Base-by-base conservation (phyloP, 2,329 filamentous ascomycete species). In the Apiospora malaysiana region DNA sequence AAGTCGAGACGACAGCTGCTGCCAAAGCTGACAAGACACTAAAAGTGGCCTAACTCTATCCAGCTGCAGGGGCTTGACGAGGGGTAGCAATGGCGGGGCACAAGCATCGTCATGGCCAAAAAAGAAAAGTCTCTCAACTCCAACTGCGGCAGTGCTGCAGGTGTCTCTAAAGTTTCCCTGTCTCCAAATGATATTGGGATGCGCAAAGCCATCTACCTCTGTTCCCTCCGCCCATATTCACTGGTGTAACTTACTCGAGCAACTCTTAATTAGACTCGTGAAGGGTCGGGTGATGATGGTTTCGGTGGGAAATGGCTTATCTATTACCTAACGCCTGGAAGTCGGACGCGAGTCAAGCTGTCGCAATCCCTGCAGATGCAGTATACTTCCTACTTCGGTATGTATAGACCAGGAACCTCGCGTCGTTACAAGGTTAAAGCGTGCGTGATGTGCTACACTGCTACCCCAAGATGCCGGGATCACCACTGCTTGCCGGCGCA, bases 381-480 rank as follows among this genome's bases (percentile, higher is more conserved):
- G 51, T 37, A 10, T 37, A 63, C 12, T 63, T 21, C 56, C 56
- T 63, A 21, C 32, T 63, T 63, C 32, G 32, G 56, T 37, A 40
- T 32, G 25, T 59, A 32, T 12, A 59, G 32, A 1, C 51, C 51
- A 32, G 49, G 49, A 21, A 32, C 12, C 25, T 56, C 49, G 27
- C 25, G 49, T 56, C 32, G 16, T 56, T 32, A 25, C 56, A 63
- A 40, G 51, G 27, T 37, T 59, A 40, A 40, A 40, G 8, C 2
- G 32, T n/a, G 56, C 7, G 56, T 63, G 56, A 32, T 63, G 56
- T 63, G 56, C 18, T 63, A 18, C 40, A 14, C 56, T 63, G 56
- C 18, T 63, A 18, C 40, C n/a, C 56, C 56, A 40, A 63, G 27
- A 40, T 21, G 16, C 56, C 32, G 56, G 56, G 56, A 63, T 63